Evolutionary conservation across 2,329 filamentous ascomycete species (phyloP).

Genomic region (Penicillium hordei): DNA sequence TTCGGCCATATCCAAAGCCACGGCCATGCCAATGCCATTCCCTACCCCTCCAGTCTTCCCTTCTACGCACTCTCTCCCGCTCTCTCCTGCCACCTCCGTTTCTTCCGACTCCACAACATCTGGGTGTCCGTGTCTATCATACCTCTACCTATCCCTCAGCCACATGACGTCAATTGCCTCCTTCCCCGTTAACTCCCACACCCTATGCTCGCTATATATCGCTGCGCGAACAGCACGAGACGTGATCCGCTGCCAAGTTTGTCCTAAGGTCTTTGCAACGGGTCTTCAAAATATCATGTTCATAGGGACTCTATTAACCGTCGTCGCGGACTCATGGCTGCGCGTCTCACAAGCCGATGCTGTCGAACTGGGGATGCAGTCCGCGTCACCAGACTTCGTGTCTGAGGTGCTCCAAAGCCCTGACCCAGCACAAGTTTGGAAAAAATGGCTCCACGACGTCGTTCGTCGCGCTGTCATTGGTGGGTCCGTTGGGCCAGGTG

Average conservation of each 20-base stretch:
- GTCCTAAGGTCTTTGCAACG: slow-evolving; percentile 44
- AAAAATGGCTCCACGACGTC: slow-evolving; percentile 40
- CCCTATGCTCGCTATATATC: slow-evolving; percentile 45
- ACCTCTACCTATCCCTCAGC: slow-evolving; percentile 46
- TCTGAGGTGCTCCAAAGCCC: slow-evolving; percentile 28
- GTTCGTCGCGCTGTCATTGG: slow-evolving; percentile 40
- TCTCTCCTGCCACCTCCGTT: slow-evolving; percentile 24
- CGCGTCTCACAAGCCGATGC: slow-evolving; percentile 39
- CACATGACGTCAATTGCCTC: slow-evolving; percentile 43
- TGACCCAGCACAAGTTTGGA: slow-evolving; percentile 35
- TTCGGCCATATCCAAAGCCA: slow-evolving; percentile 36
- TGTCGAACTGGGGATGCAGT: slow-evolving; percentile 37
- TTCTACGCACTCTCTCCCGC: slow-evolving; percentile 20
- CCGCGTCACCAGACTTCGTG: slow-evolving; percentile 35
- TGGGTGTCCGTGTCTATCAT: slow-evolving; percentile 43
- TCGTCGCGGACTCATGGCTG: slow-evolving; percentile 47
- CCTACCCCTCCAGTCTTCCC: slow-evolving; percentile 20
- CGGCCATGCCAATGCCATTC: slow-evolving; percentile 28
- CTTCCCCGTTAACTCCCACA: slow-evolving; percentile 46
- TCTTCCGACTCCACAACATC: slow-evolving; percentile 20
- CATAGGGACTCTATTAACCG: slow-evolving; percentile 46
- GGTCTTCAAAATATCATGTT: slow-evolving; percentile 50
- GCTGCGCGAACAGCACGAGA: slow-evolving; percentile 42
- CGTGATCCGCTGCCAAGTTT: slow-evolving; percentile 45
- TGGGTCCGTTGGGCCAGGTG: slow-evolving; percentile 25